These are phyloP conservation scores for Phialocephala subalpina DNA, from an alignment of 2,329 filamentous ascomycete species.

Conservation along the genomic window DNA sequence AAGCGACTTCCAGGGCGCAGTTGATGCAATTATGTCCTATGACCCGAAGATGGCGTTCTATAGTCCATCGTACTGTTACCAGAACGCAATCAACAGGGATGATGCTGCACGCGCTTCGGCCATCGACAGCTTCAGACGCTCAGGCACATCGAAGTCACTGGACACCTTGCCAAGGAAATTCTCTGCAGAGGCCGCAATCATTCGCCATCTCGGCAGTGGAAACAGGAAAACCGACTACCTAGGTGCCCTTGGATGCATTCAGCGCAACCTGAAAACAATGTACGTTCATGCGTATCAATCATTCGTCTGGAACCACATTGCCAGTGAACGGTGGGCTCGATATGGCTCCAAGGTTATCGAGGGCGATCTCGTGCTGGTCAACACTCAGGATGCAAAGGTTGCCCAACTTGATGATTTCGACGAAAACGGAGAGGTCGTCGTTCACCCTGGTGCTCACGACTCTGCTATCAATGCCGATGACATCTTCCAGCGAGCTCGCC, in stretches of 20 bases:
- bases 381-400: conserved; percentile 31
- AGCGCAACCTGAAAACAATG: conserved; percentile 85
- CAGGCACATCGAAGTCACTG: conserved; percentile 66
- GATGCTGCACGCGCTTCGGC: conserved; percentile 82
- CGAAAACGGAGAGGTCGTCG: conserved; percentile 48
- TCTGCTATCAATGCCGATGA: conserved; percentile 60
- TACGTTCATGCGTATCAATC: conserved; percentile 98
- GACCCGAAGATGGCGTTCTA: conserved; percentile 67
- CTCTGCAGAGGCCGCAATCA: conserved; percentile 79
- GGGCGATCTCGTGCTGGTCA: conserved; percentile 71
- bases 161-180: conserved; percentile 80
- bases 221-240: conserved; percentile 69
- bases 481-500: conserved; percentile 72
- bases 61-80: conserved; percentile 51
- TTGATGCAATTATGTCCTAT: conserved; percentile 79
- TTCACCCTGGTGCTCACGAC: conserved; percentile 66
- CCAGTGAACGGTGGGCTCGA: conserved; percentile 79
- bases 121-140: conserved; percentile 75
- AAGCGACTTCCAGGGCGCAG: conserved; percentile 81
- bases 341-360: conserved; percentile 78
- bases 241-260: conserved; percentile 82
- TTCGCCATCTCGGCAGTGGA: conserved; percentile 70
- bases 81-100: conserved; percentile 69
- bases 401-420: conserved; percentile 43
- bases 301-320: conserved; percentile 89